phyloP scores from a whole-genome alignment of 2,329 filamentous ascomycete genomes.

The Cadophora luteo-olivacea region DNA sequence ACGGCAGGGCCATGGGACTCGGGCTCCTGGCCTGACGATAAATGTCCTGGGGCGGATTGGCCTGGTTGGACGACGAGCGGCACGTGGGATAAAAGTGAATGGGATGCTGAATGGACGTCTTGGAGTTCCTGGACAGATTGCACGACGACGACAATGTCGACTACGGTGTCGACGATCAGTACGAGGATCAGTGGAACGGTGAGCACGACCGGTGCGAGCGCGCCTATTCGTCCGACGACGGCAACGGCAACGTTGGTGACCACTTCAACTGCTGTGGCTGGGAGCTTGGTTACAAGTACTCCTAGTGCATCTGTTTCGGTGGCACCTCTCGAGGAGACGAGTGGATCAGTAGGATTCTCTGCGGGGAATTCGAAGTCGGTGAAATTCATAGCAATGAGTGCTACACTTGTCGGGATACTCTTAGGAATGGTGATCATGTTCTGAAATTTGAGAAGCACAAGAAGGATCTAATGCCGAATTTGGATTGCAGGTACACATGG shows the following conservation, averaged over 20 bases:
- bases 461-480: background rate
- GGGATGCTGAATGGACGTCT: constrained; percentile 24
- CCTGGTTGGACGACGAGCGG: constrained; percentile 18
- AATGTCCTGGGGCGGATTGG: constrained; percentile 27
- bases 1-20: constrained; percentile 24
- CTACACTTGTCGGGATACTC: background rate
- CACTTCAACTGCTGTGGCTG: constrained; percentile 2
- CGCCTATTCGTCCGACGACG: background rate
- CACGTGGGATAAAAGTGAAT: constrained; percentile 18
- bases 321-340: background rate
- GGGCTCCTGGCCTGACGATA: constrained; percentile 25
- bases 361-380: background rate
- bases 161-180: background rate
- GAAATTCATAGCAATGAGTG: background rate
- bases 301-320: background rate
- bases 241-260: background rate
- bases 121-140: constrained; percentile 30
- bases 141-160: constrained; percentile 24
- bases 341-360: background rate
- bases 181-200: background rate
- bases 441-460: background rate
- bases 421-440: background rate
- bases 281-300: constrained; percentile 1
- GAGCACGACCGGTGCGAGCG: background rate
- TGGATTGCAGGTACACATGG: background rate